Conservation (phyloP, 345 rosid genomes). For the Zanthoxylum bungeanum region DNA sequence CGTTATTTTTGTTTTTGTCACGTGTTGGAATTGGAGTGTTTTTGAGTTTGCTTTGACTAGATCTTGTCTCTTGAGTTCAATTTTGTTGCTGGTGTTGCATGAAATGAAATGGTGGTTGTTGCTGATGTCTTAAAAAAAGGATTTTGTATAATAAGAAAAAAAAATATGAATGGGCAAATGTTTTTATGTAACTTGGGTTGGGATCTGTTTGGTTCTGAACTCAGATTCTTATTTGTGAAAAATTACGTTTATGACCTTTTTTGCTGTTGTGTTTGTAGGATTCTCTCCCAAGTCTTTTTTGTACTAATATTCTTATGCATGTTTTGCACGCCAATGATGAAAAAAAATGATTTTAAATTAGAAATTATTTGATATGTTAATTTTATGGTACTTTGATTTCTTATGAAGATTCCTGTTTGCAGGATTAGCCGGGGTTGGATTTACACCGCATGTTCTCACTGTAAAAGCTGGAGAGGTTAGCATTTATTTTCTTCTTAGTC, state of each 20-base stretch:
- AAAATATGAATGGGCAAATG: slow-evolving; percentile 3
- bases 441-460: slow-evolving; percentile 58
- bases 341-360: not conserved
- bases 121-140: not conserved
- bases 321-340: not conserved
- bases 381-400: slow-evolving; percentile 2
- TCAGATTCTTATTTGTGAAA: slow-evolving; percentile 15
- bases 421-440: slow-evolving; percentile 53
- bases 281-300: not conserved
- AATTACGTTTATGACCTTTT: slow-evolving; percentile 34
- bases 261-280: not conserved
- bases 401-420: slow-evolving; percentile 22
- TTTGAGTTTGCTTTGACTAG: slow-evolving; percentile 9
- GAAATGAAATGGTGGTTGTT: not conserved
- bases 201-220: slow-evolving; percentile 27
- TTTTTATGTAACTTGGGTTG: slow-evolving; percentile 19
- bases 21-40: slow-evolving; percentile 21
- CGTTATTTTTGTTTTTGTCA: not conserved
- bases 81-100: not conserved
- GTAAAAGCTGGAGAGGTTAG: slow-evolving; percentile 74
- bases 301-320: not conserved
- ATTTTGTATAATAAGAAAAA: not conserved
- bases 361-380: not conserved
- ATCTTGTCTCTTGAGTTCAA: not conserved
- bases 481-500: not conserved